Evolutionary conservation across 1,139 yeast species (phyloP), one percentile per base, ranked within the genome.

Genomic region (Hansenula lynferdii): DNA sequence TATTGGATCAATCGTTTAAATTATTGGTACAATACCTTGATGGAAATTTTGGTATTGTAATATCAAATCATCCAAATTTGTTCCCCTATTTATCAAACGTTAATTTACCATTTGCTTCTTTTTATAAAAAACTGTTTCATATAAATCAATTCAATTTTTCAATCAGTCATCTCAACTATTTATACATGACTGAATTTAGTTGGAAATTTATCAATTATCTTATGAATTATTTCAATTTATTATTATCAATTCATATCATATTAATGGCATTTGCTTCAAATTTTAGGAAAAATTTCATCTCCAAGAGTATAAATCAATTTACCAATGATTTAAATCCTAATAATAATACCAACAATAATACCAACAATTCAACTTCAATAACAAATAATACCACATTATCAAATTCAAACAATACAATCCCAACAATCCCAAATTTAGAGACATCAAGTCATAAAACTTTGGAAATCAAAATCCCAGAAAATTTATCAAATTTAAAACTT

Each of bases 241-340:
- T 64, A 6, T 54, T 69, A 33, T 64, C 72, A 31, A 57, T 67
- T 27, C 70, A 69, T 43, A 66, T 69, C 35, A 61, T 69, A 6
- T 55, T 62, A n/a, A 54, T 68, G 34, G 64, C 67, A 19, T 55
- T 67, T 26, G 58, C 66, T 18, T 62, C 69, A 1, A 44, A 58
- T 24, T 54, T 63, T 38, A 58, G 58, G 21, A 54, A 54, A 24
- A 51, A 57, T 8, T 49, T 64, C 35, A 54, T 65, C 14, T 55
- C 65, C 27, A 62, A 56, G 34, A 59, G 56, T 32, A 48, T 66
- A 23, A 68, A 66, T 36, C 66, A 62, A 35, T 45, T 66, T 35
- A 57, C 66, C 24, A 49, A 48, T 31, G 34, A 23, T 8, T 8
- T 31, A 17, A 31, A 32, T 21, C 23, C 12, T 17, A 23, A n/a